Conservation (phyloP, 352 stramenopile genomes). For the Phytophthora parvispora region DNA sequence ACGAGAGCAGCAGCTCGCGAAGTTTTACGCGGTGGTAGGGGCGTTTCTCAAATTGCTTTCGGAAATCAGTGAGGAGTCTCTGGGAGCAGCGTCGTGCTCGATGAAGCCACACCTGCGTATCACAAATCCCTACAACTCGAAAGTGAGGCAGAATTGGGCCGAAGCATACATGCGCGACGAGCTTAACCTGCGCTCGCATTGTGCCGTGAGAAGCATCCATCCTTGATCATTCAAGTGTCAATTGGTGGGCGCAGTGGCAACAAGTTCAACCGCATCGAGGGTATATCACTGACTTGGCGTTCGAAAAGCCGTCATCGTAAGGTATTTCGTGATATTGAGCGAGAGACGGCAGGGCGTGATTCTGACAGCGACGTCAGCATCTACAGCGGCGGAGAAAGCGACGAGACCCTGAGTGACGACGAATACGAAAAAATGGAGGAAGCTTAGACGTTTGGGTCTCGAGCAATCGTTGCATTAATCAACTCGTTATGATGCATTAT, state of each 20-base stretch:
- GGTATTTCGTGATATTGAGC: background rate
- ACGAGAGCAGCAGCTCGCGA: background rate
- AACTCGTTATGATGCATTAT: too few relatives aligned
- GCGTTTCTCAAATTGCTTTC: background rate
- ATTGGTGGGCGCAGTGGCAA: background rate
- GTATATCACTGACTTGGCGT: background rate
- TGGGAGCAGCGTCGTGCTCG: background rate
- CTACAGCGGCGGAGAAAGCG: background rate
- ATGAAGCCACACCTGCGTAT: background rate
- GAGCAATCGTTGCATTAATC: background rate
- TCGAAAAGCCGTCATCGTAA: background rate
- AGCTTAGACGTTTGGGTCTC: background rate
- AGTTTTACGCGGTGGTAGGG: slow-evolving; percentile 4
- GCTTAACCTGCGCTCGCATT: background rate
- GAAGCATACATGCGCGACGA: slow-evolving; percentile 10
- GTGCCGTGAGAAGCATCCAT: background rate
- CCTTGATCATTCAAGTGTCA: background rate
- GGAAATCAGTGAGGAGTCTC: background rate
- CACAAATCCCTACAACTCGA: slow-evolving; percentile 8
- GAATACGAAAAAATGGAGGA: background rate
- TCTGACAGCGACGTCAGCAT: background rate
- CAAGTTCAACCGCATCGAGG: background rate
- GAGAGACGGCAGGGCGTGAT: background rate
- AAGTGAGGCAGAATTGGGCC: background rate
- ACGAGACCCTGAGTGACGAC: background rate